Base-by-base conservation (phyloP, 495 filamentous ascomycete genomes). In the Neurospora sp. region DNA sequence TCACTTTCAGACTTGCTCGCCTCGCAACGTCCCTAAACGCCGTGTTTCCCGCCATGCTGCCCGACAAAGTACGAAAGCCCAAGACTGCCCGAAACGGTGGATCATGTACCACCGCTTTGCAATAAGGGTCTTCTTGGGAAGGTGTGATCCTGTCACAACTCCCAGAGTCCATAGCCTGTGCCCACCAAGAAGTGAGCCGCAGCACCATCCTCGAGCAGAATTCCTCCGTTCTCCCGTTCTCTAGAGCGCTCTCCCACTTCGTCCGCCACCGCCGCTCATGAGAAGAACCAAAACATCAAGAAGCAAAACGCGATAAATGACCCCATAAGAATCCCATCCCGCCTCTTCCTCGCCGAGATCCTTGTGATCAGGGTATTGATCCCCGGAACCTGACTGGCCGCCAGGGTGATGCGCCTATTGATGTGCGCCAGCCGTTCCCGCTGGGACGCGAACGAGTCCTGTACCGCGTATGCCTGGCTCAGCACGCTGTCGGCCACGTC, bases 381-480 rank as follows among this genome's bases (percentile, higher is more conserved):
- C 37, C 96, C 96, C 0, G 96, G 96, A 5, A 99, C 90, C 78
- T 95, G 90, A 77, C 92, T 91, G 65, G 94, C 96, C 40, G 93
- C 95, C 6, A 90, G 88, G 12, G 93, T 92, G 79, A 98, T 97
- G 74, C 95, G 86, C 72, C 95, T 83, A 79, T 97, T 95, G 71
- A 99, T 93, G 80, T 87, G 94, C 69, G 89, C 87, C 39, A 99
- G 83, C 53, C 89, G 92, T 85, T 97, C 94, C 37, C 94, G 84
- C 86, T 99, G 96, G 68, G 92, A 73, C 16, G 88, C 88, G 80
- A 99, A 98, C 76, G 86, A 92, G 84, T 98, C 93, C 80, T 97
- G 96, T 71, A 98, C 94, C 27, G 95, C 94, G 84, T 99, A 98
- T 37, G 96, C 96, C 86, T 98, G 96, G 82, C 92, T 95, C 73